These are phyloP conservation scores for Hygrophorus russula DNA, from an alignment of 768 basidiomycete species.

Conservation along the genomic window DNA sequence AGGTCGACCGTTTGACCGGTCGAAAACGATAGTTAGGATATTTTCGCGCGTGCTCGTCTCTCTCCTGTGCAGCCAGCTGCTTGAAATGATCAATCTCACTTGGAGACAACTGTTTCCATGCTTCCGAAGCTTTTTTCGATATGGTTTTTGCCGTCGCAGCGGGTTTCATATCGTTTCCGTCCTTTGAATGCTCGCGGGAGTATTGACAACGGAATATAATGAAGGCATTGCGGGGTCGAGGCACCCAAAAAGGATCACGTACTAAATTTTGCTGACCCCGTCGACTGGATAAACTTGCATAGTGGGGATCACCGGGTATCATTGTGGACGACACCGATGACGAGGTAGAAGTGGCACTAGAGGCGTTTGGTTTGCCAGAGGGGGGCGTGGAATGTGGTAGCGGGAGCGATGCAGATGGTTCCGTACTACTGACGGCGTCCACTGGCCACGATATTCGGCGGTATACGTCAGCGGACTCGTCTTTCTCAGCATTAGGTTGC, in stretches of 20 bases:
- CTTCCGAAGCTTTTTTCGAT: conserved; percentile 67
- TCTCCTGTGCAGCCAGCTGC: conserved; percentile 42
- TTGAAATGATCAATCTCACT: conserved; percentile 41
- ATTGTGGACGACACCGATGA: no score
- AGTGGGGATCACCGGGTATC: not conserved
- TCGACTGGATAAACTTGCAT: not conserved
- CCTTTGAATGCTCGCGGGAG: conserved; percentile 32
- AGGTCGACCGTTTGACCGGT: conserved; percentile 31
- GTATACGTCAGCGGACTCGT: no score
- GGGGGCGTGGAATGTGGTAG: no score
- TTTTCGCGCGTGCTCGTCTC: conserved; percentile 40
- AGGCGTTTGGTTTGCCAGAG: no score
- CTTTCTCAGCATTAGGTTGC: not conserved
- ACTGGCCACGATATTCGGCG: no score
- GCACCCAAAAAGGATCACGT: conserved; percentile 20
- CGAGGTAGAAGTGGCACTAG: no score
- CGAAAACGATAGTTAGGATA: conserved; percentile 58
- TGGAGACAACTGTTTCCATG: conserved; percentile 51
- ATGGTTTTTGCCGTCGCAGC: conserved; percentile 39
- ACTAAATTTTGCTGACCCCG: not conserved
- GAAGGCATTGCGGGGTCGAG: conserved; percentile 60
- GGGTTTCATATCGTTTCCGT: conserved; percentile 18
- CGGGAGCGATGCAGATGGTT: no score
- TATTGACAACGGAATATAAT: conserved; percentile 67
- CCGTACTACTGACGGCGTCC: no score